A percentile compares a stretch with the other conserved stretches of the same genome.
phyloP scores from a whole-genome alignment of 2,329 filamentous ascomycete species.

The Ascochyta clinopodiicola region DNA sequence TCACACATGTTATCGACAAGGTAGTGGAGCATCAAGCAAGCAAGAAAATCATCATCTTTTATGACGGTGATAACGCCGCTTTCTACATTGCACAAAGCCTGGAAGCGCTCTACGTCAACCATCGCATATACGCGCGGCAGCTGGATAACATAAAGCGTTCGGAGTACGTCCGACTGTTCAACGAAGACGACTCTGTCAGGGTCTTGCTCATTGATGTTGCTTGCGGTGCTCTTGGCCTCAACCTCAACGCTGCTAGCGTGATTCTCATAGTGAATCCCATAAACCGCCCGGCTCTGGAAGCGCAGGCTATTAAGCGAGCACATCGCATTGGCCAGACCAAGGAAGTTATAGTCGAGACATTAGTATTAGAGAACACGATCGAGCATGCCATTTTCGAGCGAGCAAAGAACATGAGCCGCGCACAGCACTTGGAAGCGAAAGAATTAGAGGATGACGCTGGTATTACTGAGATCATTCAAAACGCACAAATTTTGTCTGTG shows the following conservation, averaged over 20 bases:
- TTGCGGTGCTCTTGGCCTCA: slow-evolving; percentile 86
- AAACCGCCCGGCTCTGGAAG: slow-evolving; percentile 81
- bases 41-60: slow-evolving; percentile 93
- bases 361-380: slow-evolving; percentile 79
- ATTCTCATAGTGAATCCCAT: slow-evolving; percentile 92
- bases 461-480: slow-evolving; percentile 66
- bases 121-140: slow-evolving; percentile 71
- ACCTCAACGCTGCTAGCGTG: slow-evolving; percentile 80
- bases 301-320: slow-evolving; percentile 89
- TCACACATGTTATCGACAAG: slow-evolving; percentile 81
- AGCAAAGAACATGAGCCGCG: slow-evolving; percentile 74
- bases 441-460: slow-evolving; percentile 64
- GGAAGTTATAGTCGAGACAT: slow-evolving; percentile 82
- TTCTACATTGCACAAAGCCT: slow-evolving; percentile 85
- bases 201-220: slow-evolving; percentile 91
- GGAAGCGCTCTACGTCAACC: slow-evolving; percentile 71
- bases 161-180: slow-evolving; percentile 81
- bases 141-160: slow-evolving; percentile 68
- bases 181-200: slow-evolving; percentile 70
- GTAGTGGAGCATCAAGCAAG: slow-evolving; percentile 70
- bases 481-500: slow-evolving; percentile 58
- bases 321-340: slow-evolving; percentile 84
- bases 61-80: slow-evolving; percentile 85
- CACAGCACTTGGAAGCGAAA: slow-evolving; percentile 62
- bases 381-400: slow-evolving; percentile 84